Base-by-base conservation (phyloP, 192 early-diverging fungal species). In the Coemansia sp. region DNA sequence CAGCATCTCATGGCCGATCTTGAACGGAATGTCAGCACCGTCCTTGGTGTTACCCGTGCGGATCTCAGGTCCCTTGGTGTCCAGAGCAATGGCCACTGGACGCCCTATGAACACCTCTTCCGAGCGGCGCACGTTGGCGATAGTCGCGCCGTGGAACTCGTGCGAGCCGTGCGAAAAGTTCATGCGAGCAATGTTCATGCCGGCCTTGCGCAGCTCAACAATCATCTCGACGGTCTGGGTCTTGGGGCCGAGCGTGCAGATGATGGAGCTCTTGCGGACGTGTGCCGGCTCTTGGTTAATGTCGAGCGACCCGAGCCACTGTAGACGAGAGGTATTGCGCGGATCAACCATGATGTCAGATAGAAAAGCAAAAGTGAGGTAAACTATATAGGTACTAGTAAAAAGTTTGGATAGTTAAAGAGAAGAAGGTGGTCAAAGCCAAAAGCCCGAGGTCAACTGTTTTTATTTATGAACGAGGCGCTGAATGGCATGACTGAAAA, bases 61-160 rank as follows among this genome's bases (percentile, higher is more conserved):
- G 81, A 93, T 93, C 83, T 93, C 91, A 26, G 91, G 91, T 27
- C 91, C 91, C 79, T 93, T 93, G 65, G 89, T 92, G 75, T 92
- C 91, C 19, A 92, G 78, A 10, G 91, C 91, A 69, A 92, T 90
- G 35, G 84, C 91, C 22, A 84, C 76, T 11, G 83, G 75, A 52
- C 76, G 72, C 22, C 73, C 83, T 55, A 68, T 73, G 51, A 61
- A 66, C 26, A 74, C 62, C 51, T 74, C 69, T 57, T 79, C 73
- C 18, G 83, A 82, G 37, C 55, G 59, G 57, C 88, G 87, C 45
- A 86, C 89, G 69, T 88, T 90, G 65, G 89, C 88, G 23, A 91
- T 85, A 27, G 88, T 85, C 58, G 81, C 83, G 73, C 87, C 82
- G 82, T 90, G 87, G 81, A 88, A 89, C 65, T 84, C 83, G 72